phyloP scores from a whole-genome alignment of 176 grass and related monocot species.

The Lolium multiflorum region DNA sequence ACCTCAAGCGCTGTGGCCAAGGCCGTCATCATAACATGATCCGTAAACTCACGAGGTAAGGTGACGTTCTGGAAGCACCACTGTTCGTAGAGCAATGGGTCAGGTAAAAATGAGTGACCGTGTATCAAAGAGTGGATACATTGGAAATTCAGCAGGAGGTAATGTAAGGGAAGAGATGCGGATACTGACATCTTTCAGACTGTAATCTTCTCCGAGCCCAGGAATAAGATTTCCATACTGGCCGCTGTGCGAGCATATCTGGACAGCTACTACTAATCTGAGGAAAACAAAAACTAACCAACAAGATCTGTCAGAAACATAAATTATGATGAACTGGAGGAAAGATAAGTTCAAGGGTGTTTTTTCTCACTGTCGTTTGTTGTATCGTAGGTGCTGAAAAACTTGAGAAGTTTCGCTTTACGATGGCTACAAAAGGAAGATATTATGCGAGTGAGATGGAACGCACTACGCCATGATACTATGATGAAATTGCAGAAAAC shows the following conservation, averaged over 20 bases:
- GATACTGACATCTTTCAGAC: slow-evolving; percentile 32
- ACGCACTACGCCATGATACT: background rate
- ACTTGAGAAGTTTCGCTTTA: slow-evolving; percentile 36
- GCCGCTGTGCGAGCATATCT: slow-evolving; percentile 35
- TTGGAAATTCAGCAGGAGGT: background rate
- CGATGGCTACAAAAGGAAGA: slow-evolving; percentile 28
- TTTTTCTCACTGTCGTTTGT: slow-evolving; percentile 24
- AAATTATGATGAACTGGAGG: background rate
- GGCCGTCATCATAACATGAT: slow-evolving; percentile 32
- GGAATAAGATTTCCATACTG: background rate
- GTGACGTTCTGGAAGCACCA: background rate
- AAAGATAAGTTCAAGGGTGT: background rate
- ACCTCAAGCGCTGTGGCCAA: slow-evolving; percentile 19
- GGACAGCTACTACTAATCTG: slow-evolving; percentile 44
- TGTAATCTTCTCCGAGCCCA: background rate
- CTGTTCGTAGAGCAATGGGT: background rate
- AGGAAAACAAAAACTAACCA: slow-evolving; percentile 52
- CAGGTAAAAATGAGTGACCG: background rate
- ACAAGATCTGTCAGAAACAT: slow-evolving; percentile 41
- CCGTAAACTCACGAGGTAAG: background rate
- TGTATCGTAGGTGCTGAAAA: background rate
- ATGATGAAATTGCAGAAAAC: no score
- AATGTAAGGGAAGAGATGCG: background rate
- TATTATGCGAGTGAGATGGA: background rate
- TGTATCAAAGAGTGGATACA: background rate